Base-by-base conservation (phyloP, 2,329 filamentous ascomycete species). In the Venturia nashicola region DNA sequence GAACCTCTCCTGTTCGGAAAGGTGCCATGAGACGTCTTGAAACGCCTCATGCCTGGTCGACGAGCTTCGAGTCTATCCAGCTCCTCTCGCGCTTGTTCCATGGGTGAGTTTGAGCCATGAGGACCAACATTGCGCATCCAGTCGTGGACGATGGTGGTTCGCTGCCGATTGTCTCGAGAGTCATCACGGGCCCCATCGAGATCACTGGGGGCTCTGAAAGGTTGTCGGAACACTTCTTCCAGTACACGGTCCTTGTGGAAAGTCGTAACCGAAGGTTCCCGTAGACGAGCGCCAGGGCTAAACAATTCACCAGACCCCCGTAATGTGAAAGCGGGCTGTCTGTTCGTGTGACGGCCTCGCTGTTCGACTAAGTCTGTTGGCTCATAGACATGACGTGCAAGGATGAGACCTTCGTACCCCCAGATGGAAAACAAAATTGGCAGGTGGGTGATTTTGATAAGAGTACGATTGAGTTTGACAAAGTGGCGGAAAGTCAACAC, bases 401-500 rank as follows among this genome's bases (percentile, higher is more conserved):
- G 79, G 69, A 94, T 83, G 44, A 89, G 80, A 65, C 86, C 88
- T 75, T 97, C 93, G 72, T 97, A 97, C 23, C 89, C 69, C 71
- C 89, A 97, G 64, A 97, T 96, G 65, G 84, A 81, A 71, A 96
- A 91, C 0, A 97, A 76, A 2, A 97, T 83, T 0, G 93, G 92
- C 67, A 94, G 87, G 74, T 97, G 93, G 0, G 91, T 96, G 51
- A 88, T 76, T 72, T 97, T 97, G 79, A 97, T 97, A 66, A 95
- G 85, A 0, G 85, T 88, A n/a, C 93, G 85, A 72, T 97, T 97
- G 67, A 96, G 77, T 71, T 85, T 87, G 67, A 97, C 87, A 70
- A 94, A 97, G 60, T 86, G 83, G 48, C 84, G 84, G 68, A 97
- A 86, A 0, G 91, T 86, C 78, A 97, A 86, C 69, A 86, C 78